Conservation (phyloP, 148 eudicot genomes). For the Salicornia ramosissima region DNA sequence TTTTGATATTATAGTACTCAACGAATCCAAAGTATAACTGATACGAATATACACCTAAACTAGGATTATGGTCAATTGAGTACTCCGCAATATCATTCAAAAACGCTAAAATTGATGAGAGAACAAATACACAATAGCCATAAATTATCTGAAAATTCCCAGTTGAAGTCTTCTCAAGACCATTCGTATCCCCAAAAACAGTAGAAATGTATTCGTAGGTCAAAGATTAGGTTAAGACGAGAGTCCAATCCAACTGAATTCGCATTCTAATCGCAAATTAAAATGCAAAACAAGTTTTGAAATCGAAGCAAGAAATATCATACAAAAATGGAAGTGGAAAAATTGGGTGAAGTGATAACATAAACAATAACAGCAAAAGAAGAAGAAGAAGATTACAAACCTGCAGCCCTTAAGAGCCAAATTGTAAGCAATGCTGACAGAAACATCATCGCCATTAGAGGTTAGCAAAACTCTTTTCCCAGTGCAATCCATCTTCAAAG, state of each 20-base stretch:
- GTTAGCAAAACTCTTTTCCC: slow-evolving; percentile 69
- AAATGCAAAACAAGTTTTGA: not conserved
- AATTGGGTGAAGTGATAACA: not conserved
- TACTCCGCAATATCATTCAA: not conserved
- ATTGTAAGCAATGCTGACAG: slow-evolving; percentile 51
- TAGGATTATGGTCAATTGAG: no score
- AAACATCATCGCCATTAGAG: slow-evolving; percentile 71
- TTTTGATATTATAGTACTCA: no score
- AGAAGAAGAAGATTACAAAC: slow-evolving; percentile 27
- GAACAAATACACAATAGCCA: no score
- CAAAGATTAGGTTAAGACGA: no score
- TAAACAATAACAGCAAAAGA: not conserved
- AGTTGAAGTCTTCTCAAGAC: not conserved
- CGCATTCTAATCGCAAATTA: no score
- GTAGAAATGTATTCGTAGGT: not conserved
- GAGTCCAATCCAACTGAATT: no score
- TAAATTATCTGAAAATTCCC: no score
- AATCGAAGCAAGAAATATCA: not conserved
- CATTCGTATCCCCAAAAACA: not conserved
- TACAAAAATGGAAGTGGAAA: not conserved
- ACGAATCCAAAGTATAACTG: no score
- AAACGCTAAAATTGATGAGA: no score
- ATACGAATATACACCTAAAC: not conserved
- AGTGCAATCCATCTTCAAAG: slow-evolving; percentile 38
- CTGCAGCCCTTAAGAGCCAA: slow-evolving; percentile 82